Evolutionary conservation across 2,329 filamentous ascomycete species (phyloP).

Genomic region (Alternaria dauci): DNA sequence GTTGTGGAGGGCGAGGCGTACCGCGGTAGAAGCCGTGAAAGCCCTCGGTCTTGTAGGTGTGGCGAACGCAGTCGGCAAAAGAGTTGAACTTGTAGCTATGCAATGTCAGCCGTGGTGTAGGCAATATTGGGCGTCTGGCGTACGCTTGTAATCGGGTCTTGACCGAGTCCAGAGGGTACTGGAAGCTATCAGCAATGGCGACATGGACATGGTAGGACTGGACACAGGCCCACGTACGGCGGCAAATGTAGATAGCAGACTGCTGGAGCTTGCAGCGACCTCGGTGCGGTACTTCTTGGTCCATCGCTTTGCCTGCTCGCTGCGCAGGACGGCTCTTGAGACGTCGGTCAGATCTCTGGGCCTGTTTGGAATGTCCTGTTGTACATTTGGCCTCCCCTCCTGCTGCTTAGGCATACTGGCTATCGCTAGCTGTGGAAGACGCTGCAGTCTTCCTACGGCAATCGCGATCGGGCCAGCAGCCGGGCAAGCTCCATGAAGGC

Average conservation of each 20-base stretch:
- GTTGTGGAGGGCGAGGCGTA: conserved; percentile 49
- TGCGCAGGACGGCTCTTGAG: conserved; percentile 46
- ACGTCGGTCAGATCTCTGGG: conserved; percentile 52
- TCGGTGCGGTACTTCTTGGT: conserved; percentile 82
- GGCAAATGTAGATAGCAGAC: conserved; percentile 77
- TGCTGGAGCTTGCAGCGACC: conserved; percentile 79
- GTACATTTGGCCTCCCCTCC: conserved; percentile 31
- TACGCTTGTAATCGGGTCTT: conserved; percentile 87
- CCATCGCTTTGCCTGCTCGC: conserved; percentile 61
- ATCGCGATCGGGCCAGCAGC: conserved; percentile 65
- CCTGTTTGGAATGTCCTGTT: conserved; percentile 32
- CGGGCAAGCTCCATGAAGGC: conserved; percentile 64
- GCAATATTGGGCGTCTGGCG: conserved; percentile 21
- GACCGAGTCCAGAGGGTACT: conserved; percentile 86
- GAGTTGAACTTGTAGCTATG: conserved; percentile 73
- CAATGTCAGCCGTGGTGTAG: conserved; percentile 24
- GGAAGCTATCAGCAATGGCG: conserved; percentile 29
- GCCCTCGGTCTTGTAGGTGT: conserved; percentile 72
- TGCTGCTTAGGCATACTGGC: conserved; percentile 55
- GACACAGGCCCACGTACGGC: conserved; percentile 58
- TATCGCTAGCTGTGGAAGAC: conserved; percentile 62
- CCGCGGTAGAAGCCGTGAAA: conserved; percentile 61
- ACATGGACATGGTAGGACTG: too few species aligned
- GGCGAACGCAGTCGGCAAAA: conserved; percentile 75
- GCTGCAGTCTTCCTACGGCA: conserved; percentile 64